phyloP scores from a whole-genome alignment of 352 stramenopile genomes.

The Phytophthora agathidicida region DNA sequence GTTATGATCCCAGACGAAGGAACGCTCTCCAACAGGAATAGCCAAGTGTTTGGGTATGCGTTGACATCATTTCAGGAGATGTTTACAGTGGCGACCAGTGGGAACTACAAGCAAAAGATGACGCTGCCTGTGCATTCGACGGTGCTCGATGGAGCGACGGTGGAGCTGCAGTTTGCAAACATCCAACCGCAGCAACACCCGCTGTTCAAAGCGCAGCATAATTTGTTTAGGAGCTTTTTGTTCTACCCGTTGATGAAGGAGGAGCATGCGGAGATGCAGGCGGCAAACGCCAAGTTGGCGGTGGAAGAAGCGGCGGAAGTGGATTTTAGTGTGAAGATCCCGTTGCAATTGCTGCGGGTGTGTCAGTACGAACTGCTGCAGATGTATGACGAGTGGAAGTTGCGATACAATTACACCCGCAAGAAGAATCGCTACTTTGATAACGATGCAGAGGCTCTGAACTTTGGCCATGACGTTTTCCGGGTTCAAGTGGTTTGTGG shows the following conservation, averaged over 20 bases:
- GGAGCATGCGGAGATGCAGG: slow-evolving; percentile 51
- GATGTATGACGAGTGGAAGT: slow-evolving; percentile 76
- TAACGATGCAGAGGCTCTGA: slow-evolving; percentile 78
- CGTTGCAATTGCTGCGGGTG: slow-evolving; percentile 74
- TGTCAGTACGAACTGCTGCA: slow-evolving; percentile 75
- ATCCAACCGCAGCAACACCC: slow-evolving; percentile 49
- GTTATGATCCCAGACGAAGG: slow-evolving; percentile 82
- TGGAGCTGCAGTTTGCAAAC: slow-evolving; percentile 67
- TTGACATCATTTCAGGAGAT: slow-evolving; percentile 84
- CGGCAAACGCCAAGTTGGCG: slow-evolving; percentile 63
- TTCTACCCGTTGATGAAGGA: slow-evolving; percentile 72
- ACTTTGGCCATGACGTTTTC: slow-evolving; percentile 82
- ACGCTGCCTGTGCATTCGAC: slow-evolving; percentile 72
- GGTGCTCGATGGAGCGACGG: slow-evolving; percentile 61
- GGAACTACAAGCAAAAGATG: slow-evolving; percentile 63
- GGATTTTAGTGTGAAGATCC: slow-evolving; percentile 81
- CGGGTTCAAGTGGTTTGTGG: slow-evolving; percentile 72
- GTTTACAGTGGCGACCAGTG: slow-evolving; percentile 65
- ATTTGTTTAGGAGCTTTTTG: slow-evolving; percentile 65
- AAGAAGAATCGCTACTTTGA: slow-evolving; percentile 81
- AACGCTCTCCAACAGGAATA: slow-evolving; percentile 64
- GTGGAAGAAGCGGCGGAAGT: slow-evolving; percentile 82
- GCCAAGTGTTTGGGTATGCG: slow-evolving; percentile 73
- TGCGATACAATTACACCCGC: slow-evolving; percentile 83
- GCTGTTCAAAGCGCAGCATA: slow-evolving; percentile 57